These are phyloP conservation scores for Salix caprea DNA, from an alignment of 345 rosid genomes.

Conservation along the genomic window DNA sequence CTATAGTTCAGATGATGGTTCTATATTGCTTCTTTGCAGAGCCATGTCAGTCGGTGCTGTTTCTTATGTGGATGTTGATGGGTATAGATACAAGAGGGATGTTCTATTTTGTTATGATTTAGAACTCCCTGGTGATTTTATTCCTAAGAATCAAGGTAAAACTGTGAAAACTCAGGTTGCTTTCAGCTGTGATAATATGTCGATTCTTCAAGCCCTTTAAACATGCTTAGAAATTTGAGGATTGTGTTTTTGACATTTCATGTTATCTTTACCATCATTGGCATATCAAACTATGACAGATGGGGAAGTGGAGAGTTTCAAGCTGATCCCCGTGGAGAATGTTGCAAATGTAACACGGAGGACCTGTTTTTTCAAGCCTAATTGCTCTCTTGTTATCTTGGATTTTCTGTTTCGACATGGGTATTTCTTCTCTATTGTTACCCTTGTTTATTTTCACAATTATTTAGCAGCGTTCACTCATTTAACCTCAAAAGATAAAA, in stretches of 20 bases:
- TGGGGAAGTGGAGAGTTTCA: slow-evolving; percentile 94
- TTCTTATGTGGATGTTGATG: slow-evolving; percentile 65
- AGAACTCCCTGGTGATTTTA: slow-evolving; percentile 59
- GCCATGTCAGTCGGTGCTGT: slow-evolving; percentile 84
- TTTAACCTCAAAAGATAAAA: background rate
- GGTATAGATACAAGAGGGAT: slow-evolving; percentile 67
- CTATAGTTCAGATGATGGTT: slow-evolving; percentile 3
- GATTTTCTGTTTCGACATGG: slow-evolving; percentile 93
- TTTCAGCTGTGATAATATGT: background rate
- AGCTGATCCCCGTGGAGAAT: slow-evolving; percentile 55
- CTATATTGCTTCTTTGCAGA: slow-evolving; percentile 32
- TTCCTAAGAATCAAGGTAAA: slow-evolving; percentile 69
- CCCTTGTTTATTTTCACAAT: background rate
- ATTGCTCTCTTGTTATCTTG: slow-evolving; percentile 75
- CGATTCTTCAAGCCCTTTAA: background rate
- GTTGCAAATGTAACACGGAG: slow-evolving; percentile 62
- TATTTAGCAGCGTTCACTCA: background rate
- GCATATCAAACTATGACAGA: slow-evolving; percentile 37
- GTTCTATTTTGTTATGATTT: slow-evolving; percentile 86
- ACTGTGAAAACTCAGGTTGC: slow-evolving; percentile 1
- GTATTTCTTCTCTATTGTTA: slow-evolving; percentile 33
- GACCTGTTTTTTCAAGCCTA: slow-evolving; percentile 72
- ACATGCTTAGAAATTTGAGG: background rate
- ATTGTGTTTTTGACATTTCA: background rate
- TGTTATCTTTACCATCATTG: background rate